Conservation (phyloP, 1,284 basidiomycete genomes). For the Cryptococcus maquisensis region DNA sequence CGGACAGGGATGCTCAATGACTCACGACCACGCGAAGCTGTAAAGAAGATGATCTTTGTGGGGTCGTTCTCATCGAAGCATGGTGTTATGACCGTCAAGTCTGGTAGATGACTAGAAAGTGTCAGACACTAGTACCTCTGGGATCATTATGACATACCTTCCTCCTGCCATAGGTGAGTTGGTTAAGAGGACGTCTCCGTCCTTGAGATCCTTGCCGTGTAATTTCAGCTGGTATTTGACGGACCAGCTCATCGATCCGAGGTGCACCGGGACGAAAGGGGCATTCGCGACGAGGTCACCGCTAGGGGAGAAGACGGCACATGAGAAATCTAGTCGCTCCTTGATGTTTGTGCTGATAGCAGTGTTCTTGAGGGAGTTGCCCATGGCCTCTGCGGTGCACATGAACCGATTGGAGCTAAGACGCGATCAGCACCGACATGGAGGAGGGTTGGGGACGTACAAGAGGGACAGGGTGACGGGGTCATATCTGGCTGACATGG, state of each 20-base stretch:
- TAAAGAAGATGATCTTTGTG: slow-evolving; percentile 39
- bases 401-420: slow-evolving; percentile 34
- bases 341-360: slow-evolving; percentile 49
- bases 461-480: slow-evolving; percentile 36
- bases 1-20: background rate
- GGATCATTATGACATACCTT: slow-evolving; percentile 6
- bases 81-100: slow-evolving; percentile 41
- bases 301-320: slow-evolving; percentile 53
- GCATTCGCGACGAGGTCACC: slow-evolving; percentile 53
- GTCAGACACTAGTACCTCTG: background rate
- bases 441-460: slow-evolving; percentile 6
- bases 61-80: slow-evolving; percentile 28
- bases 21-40: slow-evolving; percentile 28
- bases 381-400: slow-evolving; percentile 53
- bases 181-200: slow-evolving; percentile 52
- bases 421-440: background rate
- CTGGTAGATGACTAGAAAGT: slow-evolving; percentile 28
- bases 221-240: slow-evolving; percentile 49
- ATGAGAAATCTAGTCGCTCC: slow-evolving; percentile 49
- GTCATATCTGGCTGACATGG: slow-evolving; percentile 16
- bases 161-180: slow-evolving; percentile 49
- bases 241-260: slow-evolving; percentile 47
- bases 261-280: slow-evolving; percentile 53
- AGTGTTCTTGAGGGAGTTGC: slow-evolving; percentile 52
- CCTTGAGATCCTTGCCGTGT: slow-evolving; percentile 36